A percentile compares a stretch with the other conserved stretches of the same genome.
phyloP scores from a whole-genome alignment of 164 flowering plant species.

The Protea cynaroides region DNA sequence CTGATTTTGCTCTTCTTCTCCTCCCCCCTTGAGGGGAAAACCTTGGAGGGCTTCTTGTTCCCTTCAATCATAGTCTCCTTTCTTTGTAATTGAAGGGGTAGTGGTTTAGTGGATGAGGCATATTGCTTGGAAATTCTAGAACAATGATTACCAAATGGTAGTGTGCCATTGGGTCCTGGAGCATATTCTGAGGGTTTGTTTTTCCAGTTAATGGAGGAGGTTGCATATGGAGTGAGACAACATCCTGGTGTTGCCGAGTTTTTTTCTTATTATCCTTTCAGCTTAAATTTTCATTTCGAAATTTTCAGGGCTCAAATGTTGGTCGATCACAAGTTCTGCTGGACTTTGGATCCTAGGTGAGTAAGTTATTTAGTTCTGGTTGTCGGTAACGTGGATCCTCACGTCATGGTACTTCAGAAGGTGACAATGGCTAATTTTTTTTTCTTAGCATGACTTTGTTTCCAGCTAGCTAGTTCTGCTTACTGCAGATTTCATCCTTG shows the following conservation, averaged over 20 bases:
- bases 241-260: slow-evolving; percentile 5
- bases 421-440: not conserved
- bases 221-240: not conserved
- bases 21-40: too few species aligned
- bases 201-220: not conserved
- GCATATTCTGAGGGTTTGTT: too few species aligned
- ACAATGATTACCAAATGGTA: not conserved
- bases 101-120: not conserved
- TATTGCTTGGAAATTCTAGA: not conserved
- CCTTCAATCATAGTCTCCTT: not conserved
- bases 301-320: slow-evolving; percentile 39
- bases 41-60: not conserved
- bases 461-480: not conserved
- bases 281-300: slow-evolving; percentile 23
- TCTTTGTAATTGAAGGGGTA: not conserved
- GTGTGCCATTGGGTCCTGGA: too few species aligned
- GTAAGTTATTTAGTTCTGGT: slow-evolving; percentile 20
- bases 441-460: not conserved
- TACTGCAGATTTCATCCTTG: not conserved
- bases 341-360: slow-evolving; percentile 29
- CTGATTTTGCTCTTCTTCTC: not conserved
- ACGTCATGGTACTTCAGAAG: slow-evolving; percentile 1
- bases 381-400: not conserved
- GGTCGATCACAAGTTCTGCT: slow-evolving; percentile 14
- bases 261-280: slow-evolving; percentile 7